Conservation (phyloP, 345 rosid genomes). For the Barbarea vulgaris region DNA sequence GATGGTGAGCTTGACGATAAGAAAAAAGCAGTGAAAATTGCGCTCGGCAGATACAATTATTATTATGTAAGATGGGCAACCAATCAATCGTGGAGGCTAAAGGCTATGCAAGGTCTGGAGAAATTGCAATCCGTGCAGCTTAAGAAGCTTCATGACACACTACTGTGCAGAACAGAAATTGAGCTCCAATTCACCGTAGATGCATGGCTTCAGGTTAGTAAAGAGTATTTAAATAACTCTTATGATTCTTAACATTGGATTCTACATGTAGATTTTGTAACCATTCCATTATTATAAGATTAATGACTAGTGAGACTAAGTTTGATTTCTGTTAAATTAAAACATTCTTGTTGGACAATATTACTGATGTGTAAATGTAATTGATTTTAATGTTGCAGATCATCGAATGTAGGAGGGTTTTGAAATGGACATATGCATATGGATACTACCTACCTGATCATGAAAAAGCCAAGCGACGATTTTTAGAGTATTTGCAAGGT, state of each 20-base stretch:
- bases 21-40: too few species aligned
- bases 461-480: conserved; percentile 44
- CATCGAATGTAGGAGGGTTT: conserved; percentile 80
- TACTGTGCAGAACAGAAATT: conserved; percentile 56
- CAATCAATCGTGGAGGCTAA: conserved; percentile 20
- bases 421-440: conserved; percentile 90
- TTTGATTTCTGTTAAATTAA: neutral
- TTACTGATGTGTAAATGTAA: neutral
- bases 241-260: too few species aligned
- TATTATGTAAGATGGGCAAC: conserved; percentile 34
- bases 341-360: neutral
- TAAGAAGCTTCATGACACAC: conserved; percentile 59
- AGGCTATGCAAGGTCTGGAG: conserved; percentile 23
- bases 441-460: conserved; percentile 70
- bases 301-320: too few species aligned
- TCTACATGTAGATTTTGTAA: too few species aligned
- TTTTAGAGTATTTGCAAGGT: conserved; percentile 84
- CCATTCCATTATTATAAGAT: too few species aligned
- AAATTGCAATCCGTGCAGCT: conserved; percentile 31
- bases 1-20: too few species aligned
- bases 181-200: conserved; percentile 77
- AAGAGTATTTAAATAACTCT: too few species aligned
- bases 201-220: conserved; percentile 79
- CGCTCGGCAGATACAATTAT: too few species aligned
- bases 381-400: conserved; percentile 36